Evolutionary conservation across 2,329 filamentous ascomycete species (phyloP).

Genomic region (Cladosporium austrohemisphaericum): DNA sequence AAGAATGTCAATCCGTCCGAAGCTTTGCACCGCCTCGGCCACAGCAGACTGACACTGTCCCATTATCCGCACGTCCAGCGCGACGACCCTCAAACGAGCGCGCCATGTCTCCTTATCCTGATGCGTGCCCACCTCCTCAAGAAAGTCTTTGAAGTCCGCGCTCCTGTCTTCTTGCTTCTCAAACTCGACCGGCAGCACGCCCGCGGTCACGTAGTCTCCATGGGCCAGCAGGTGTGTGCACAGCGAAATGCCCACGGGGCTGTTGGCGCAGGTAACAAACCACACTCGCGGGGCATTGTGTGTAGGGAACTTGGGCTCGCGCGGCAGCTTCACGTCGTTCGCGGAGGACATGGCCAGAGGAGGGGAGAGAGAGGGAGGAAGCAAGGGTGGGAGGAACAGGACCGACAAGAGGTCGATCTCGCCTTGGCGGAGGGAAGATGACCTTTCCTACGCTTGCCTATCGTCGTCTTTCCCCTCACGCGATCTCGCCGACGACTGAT

Average conservation of each 20-base stretch:
- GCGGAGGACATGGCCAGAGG: slow-evolving; percentile 19
- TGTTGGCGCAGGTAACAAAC: slow-evolving; percentile 84
- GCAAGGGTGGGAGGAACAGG: background rate
- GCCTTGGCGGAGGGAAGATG: slow-evolving; percentile 8
- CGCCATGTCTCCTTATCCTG: slow-evolving; percentile 69
- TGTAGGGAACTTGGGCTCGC: slow-evolving; percentile 52
- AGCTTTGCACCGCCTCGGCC: slow-evolving; percentile 78
- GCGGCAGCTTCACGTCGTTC: slow-evolving; percentile 30
- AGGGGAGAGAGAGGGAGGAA: background rate
- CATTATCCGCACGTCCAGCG: slow-evolving; percentile 56
- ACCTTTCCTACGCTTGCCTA: slow-evolving; percentile 12
- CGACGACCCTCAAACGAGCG: slow-evolving; percentile 65
- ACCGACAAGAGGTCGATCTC: slow-evolving; percentile 3
- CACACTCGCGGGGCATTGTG: slow-evolving; percentile 75
- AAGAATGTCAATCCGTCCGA: slow-evolving; percentile 84
- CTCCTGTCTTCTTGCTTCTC: slow-evolving; percentile 66
- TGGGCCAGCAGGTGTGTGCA: slow-evolving; percentile 80
- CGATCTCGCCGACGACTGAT: background rate
- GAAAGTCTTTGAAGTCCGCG: slow-evolving; percentile 74
- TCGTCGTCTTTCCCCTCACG: slow-evolving; percentile 3
- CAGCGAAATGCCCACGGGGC: slow-evolving; percentile 77
- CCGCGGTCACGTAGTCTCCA: slow-evolving; percentile 85
- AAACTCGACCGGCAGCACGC: slow-evolving; percentile 73
- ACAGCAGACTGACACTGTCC: slow-evolving; percentile 79
- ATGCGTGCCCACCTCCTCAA: slow-evolving; percentile 53